Conservation (phyloP, 441 rosid genomes). For the Bocquillonia castaneifolia region DNA sequence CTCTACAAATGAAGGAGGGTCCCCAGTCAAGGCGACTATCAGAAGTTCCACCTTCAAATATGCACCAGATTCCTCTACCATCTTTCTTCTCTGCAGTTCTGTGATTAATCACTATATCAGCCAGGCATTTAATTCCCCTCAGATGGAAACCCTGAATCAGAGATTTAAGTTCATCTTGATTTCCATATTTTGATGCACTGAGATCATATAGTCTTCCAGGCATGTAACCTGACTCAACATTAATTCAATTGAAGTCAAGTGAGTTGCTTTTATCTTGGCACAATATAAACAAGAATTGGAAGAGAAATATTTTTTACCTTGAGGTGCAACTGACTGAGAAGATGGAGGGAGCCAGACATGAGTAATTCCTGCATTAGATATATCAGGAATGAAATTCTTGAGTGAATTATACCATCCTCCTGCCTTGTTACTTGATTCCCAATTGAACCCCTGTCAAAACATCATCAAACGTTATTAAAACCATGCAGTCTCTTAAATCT, state of each 20-base stretch:
- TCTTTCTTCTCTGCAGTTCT: conserved; percentile 75
- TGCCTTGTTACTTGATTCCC: conserved; percentile 53
- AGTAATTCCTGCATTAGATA: conserved; percentile 51
- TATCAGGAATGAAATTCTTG: conserved; percentile 41
- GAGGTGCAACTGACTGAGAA: conserved; percentile 48
- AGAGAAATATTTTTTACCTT: conserved; percentile 40
- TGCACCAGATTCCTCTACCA: conserved; percentile 54
- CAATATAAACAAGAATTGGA: not conserved
- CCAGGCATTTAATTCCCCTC: conserved; percentile 60
- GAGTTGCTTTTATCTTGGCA: not conserved
- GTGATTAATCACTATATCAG: conserved; percentile 83
- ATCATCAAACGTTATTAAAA: not conserved
- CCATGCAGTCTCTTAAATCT: not conserved
- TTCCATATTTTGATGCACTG: conserved; percentile 63
- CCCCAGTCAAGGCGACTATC: conserved; percentile 82
- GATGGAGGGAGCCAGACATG: conserved; percentile 82
- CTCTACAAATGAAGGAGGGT: conserved; percentile 57
- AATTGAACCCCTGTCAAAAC: conserved; percentile 45
- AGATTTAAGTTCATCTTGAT: conserved; percentile 46
- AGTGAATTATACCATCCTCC: conserved; percentile 70
- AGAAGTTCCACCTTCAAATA: conserved; percentile 74
- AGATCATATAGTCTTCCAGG: conserved; percentile 86
- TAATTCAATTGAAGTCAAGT: no score
- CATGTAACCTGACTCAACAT: conserved; percentile 49
- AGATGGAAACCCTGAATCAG: conserved; percentile 42